Percentiles rank a stretch among this genome's conserved stretches.
Evolutionary conservation across 1,284 basidiomycete genomes (phyloP).

Genomic region (Fereydounia khargensis): DNA sequence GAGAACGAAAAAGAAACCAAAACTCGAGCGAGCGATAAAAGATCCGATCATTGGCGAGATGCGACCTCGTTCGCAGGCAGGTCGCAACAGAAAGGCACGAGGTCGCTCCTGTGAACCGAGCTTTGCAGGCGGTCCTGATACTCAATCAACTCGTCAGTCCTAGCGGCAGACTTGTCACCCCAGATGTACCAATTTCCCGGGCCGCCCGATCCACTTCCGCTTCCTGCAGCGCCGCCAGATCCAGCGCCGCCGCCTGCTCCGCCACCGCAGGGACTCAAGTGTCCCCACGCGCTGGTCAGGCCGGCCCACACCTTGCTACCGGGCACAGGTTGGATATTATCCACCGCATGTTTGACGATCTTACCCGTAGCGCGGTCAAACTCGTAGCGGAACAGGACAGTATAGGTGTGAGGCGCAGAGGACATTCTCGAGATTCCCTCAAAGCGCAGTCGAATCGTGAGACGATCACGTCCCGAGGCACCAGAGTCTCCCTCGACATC

Average conservation of each 20-base stretch:
- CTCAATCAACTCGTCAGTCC: background rate
- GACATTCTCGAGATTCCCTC: slow-evolving; percentile 40
- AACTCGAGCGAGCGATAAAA: too few relatives aligned
- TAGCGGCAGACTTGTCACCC: background rate
- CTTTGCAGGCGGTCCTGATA: too few relatives aligned
- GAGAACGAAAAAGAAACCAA: too few relatives aligned
- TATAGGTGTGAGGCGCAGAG: slow-evolving; percentile 42
- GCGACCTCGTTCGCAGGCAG: too few relatives aligned
- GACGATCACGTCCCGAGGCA: slow-evolving; percentile 21
- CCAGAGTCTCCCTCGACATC: too few relatives aligned
- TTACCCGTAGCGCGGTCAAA: slow-evolving; percentile 46
- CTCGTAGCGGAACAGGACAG: slow-evolving; percentile 49
- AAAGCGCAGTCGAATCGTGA: slow-evolving; percentile 41
- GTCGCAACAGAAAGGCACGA: too few relatives aligned
- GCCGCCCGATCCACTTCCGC: background rate
- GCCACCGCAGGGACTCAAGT: slow-evolving; percentile 11
- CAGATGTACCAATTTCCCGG: slow-evolving; percentile 4
- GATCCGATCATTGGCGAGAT: too few relatives aligned
- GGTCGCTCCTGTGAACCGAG: too few relatives aligned
- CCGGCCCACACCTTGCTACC: slow-evolving; percentile 42
- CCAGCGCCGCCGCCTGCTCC: slow-evolving; percentile 8
- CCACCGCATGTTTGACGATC: slow-evolving; percentile 44
- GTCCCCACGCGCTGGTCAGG: slow-evolving; percentile 19
- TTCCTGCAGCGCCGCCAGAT: background rate
- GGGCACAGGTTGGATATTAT: slow-evolving; percentile 51